These are phyloP conservation scores for Phytophthora meadii DNA, from an alignment of 352 stramenopile genomes.

Conservation along the genomic window DNA sequence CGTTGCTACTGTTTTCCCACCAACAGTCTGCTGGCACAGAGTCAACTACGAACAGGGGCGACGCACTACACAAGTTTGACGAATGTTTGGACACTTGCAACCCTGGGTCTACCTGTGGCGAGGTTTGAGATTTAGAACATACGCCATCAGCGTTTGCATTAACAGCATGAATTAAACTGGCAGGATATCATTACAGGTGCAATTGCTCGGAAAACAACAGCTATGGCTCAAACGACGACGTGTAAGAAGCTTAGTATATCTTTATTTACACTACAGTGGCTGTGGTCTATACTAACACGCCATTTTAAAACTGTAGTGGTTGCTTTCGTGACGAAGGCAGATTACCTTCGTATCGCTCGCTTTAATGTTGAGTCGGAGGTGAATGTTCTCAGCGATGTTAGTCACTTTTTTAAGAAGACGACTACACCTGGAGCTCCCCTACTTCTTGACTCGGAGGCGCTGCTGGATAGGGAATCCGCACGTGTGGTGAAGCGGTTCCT, in stretches of 20 bases:
- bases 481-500: constrained; percentile 46
- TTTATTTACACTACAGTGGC: neutral
- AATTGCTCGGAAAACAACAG: constrained; percentile 45
- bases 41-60: constrained; percentile 7
- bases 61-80: constrained; percentile 7
- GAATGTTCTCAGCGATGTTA: constrained; percentile 6
- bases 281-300: neutral
- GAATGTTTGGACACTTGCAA: constrained; percentile 49
- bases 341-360: constrained; percentile 43
- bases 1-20: constrained; percentile 50
- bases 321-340: constrained; percentile 44
- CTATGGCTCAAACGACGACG: constrained; percentile 51
- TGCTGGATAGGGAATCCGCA: neutral
- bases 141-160: no score
- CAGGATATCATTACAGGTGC: constrained; percentile 44
- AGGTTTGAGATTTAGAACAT: constrained; percentile 37
- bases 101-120: constrained; percentile 43
- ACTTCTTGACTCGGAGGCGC: neutral
- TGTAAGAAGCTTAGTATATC: constrained; percentile 22
- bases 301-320: constrained; percentile 23
- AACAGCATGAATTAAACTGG: no score
- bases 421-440: neutral
- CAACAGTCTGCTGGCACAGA: constrained; percentile 14
- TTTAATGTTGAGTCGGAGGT: constrained; percentile 44
- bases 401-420: constrained; percentile 3